phyloP scores from a whole-genome alignment of 805 yeast genomes.

The Candida taoyuanica region DNA sequence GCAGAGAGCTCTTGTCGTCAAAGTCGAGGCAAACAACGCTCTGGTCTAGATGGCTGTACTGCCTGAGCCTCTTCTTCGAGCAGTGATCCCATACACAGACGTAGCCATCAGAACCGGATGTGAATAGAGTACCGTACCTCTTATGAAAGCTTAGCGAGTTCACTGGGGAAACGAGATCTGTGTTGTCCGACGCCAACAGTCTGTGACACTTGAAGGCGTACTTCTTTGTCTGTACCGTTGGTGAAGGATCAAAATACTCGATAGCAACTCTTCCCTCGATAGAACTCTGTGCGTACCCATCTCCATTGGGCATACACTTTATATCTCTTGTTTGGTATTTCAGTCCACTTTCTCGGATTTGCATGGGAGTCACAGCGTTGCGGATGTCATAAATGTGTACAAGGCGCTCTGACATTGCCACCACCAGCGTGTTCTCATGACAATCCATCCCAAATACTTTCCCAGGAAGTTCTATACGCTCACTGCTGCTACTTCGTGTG shows the following conservation, averaged over 20 bases:
- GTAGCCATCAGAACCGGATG: slow-evolving; percentile 90
- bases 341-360: slow-evolving; percentile 57
- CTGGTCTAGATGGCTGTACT: slow-evolving; percentile 50
- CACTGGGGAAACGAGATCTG: slow-evolving; percentile 67
- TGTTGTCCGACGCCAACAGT: slow-evolving; percentile 33
- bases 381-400: slow-evolving; percentile 57
- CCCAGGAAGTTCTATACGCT: slow-evolving; percentile 28
- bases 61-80: slow-evolving; percentile 71
- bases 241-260: slow-evolving; percentile 55
- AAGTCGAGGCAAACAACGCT: slow-evolving; percentile 40
- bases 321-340: slow-evolving; percentile 60
- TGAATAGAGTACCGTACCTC: slow-evolving; percentile 66
- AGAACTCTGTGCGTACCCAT: slow-evolving; percentile 64
- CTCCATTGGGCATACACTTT: slow-evolving; percentile 46
- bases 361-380: slow-evolving; percentile 39
- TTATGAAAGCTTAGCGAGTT: slow-evolving; percentile 79
- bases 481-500: slow-evolving; percentile 4
- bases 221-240: slow-evolving; percentile 37
- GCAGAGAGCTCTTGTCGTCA: slow-evolving; percentile 27
- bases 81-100: slow-evolving; percentile 89
- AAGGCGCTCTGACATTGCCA: slow-evolving; percentile 49
- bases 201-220: slow-evolving; percentile 86
- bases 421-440: slow-evolving; percentile 35
- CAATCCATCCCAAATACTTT: slow-evolving; percentile 65
- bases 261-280: slow-evolving; percentile 82